Evolutionary conservation across 768 basidiomycete species (phyloP).

Genomic region (Mycena crocata): DNA sequence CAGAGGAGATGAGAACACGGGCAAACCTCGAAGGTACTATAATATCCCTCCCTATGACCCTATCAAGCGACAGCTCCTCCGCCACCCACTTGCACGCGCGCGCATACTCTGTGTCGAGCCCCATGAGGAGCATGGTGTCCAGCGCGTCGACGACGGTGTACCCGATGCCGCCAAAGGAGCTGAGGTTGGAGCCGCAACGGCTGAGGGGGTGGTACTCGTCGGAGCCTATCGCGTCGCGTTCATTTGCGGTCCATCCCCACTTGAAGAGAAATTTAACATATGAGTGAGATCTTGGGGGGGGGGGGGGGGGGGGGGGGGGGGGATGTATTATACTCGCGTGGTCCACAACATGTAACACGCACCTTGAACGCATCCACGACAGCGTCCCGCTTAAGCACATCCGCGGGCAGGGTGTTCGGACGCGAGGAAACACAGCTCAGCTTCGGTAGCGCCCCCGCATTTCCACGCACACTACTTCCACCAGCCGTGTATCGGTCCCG

Average conservation of each 20-base stretch:
- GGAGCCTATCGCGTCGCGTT: conserved; percentile 88
- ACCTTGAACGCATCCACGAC: conserved; percentile 16
- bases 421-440: no score
- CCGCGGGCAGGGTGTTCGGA: no score
- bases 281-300: no score
- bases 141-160: conserved; percentile 91
- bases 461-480: no score
- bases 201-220: conserved; percentile 94
- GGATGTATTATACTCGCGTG: no score
- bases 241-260: conserved; percentile 50
- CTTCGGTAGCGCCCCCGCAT: no score
- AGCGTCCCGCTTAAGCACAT: background rate
- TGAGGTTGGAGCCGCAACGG: conserved; percentile 79
- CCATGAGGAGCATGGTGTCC: conserved; percentile 90
- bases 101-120: conserved; percentile 80
- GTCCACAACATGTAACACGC: no score
- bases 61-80: conserved; percentile 65
- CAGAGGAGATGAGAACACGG: conserved; percentile 41
- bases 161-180: conserved; percentile 81
- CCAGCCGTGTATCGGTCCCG: no score
- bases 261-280: no score
- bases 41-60: conserved; percentile 80
- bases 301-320: no score
- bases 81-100: conserved; percentile 84
- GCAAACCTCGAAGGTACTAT: conserved; percentile 95